Conservation (phyloP, 1,284 basidiomycete genomes). For the Moesziomyces antarcticus region DNA sequence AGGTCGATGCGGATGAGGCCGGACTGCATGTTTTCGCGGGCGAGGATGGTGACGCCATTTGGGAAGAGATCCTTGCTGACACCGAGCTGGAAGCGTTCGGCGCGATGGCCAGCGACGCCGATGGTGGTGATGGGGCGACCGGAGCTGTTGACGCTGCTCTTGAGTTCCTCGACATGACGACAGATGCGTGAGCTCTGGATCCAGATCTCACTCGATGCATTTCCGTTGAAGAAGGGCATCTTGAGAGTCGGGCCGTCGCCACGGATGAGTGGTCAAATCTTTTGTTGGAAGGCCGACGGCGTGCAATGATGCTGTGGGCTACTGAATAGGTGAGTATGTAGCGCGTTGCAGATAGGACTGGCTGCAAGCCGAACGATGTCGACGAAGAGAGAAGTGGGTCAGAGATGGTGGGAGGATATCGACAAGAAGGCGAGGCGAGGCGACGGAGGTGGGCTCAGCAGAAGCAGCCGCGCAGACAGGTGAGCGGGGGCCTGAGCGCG, state of each 20-base stretch:
- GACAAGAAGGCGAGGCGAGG: too few relatives aligned
- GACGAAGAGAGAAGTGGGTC: too few relatives aligned
- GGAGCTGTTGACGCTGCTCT: background rate
- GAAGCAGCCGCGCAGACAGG: too few relatives aligned
- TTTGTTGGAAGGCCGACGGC: too few relatives aligned
- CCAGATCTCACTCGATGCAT: background rate
- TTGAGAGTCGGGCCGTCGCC: background rate
- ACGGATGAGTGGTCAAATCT: too few relatives aligned
- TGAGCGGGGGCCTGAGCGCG: too few relatives aligned
- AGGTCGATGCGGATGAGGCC: conserved; percentile 1
- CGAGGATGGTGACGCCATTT: conserved; percentile 5
- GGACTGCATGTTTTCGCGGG: background rate
- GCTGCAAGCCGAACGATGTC: too few relatives aligned
- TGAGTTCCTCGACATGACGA: background rate
- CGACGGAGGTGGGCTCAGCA: too few relatives aligned
- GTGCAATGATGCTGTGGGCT: too few relatives aligned
- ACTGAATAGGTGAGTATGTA: too few relatives aligned
- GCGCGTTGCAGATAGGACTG: too few relatives aligned
- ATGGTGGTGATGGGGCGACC: background rate
- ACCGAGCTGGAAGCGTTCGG: background rate
- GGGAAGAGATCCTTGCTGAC: conserved; percentile 16
- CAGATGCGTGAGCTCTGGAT: background rate
- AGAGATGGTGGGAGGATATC: too few relatives aligned
- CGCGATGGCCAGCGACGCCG: conserved; percentile 7
- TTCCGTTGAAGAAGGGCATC: background rate